Percentiles rank a stretch among this genome's conserved stretches.
Evolutionary conservation across 768 basidiomycete species (phyloP).

Genomic region (Nidularia pulvinata): DNA sequence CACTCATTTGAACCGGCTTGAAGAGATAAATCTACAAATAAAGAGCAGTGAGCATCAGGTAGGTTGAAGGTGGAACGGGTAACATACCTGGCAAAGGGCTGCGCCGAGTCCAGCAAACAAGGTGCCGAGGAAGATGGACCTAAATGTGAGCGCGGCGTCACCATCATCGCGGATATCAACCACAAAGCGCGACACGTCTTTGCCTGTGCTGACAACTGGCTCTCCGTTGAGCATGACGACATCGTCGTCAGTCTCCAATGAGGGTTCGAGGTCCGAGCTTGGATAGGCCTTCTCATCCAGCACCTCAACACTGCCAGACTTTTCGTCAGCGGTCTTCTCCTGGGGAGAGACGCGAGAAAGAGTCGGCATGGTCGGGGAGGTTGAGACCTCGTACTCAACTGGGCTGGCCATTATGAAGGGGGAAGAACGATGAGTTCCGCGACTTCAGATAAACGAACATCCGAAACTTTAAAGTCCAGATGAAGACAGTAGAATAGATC

Average conservation of each 20-base stretch:
- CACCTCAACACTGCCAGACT: slow-evolving; percentile 12
- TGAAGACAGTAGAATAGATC: not conserved
- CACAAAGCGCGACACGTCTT: slow-evolving; percentile 53
- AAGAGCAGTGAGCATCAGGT: not conserved
- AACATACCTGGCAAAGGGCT: slow-evolving; percentile 50
- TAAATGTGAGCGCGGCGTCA: slow-evolving; percentile 53
- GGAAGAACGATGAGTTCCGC: not conserved
- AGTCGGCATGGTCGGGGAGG: not conserved
- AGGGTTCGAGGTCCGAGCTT: slow-evolving; percentile 3
- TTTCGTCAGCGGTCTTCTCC: slow-evolving; percentile 10
- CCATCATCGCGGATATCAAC: slow-evolving; percentile 59
- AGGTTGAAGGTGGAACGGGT: not conserved
- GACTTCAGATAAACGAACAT: not conserved
- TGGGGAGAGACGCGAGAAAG: slow-evolving; percentile 1
- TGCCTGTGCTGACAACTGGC: slow-evolving; percentile 40
- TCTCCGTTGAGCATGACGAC: slow-evolving; percentile 32
- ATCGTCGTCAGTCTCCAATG: slow-evolving; percentile 14
- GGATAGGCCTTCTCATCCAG: slow-evolving; percentile 11
- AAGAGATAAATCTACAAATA: slow-evolving; percentile 51
- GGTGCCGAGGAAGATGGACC: slow-evolving; percentile 56
- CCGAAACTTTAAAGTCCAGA: not conserved
- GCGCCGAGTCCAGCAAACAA: slow-evolving; percentile 57
- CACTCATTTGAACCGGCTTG: slow-evolving; percentile 51
- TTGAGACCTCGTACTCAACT: not conserved
- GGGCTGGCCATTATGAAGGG: not conserved